These are phyloP conservation scores for Limnanthes douglasii DNA, from an alignment of 345 rosid species.

Conservation along the genomic window DNA sequence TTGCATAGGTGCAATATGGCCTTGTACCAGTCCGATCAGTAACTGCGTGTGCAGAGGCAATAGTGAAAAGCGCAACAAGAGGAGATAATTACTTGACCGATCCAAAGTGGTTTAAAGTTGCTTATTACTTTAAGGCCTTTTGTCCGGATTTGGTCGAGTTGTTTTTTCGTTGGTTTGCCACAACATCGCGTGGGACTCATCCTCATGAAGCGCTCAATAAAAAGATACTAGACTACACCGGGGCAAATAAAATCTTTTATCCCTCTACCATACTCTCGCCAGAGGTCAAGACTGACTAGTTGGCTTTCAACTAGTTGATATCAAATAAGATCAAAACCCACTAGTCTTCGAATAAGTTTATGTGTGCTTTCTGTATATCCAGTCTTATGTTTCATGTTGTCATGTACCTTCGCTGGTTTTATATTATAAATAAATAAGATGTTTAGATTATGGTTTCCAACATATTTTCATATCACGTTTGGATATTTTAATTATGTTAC, in stretches of 20 bases:
- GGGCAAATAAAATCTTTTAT: slow-evolving; percentile 17
- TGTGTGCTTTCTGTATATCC: background rate
- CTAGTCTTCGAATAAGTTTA: background rate
- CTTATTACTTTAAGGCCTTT: slow-evolving; percentile 27
- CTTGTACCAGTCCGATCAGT: slow-evolving; percentile 14
- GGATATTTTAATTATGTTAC: too few relatives aligned
- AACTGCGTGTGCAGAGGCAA: slow-evolving; percentile 21
- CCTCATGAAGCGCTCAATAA: slow-evolving; percentile 16
- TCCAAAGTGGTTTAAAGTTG: slow-evolving; percentile 33
- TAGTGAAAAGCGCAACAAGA: slow-evolving; percentile 34
- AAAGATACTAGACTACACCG: slow-evolving; percentile 23
- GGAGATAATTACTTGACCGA: slow-evolving; percentile 32
- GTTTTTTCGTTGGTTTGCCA: slow-evolving; percentile 8
- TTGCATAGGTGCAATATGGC: slow-evolving; percentile 22
- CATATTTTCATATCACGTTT: too few relatives aligned
- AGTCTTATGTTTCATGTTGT: too few relatives aligned
- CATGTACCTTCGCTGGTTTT: too few relatives aligned
- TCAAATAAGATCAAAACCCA: too few relatives aligned
- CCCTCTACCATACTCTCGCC: slow-evolving; percentile 16
- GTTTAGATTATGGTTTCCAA: too few relatives aligned
- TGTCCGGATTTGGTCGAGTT: slow-evolving; percentile 40
- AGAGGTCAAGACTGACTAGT: slow-evolving; percentile 15
- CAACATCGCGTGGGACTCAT: slow-evolving; percentile 5
- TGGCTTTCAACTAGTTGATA: slow-evolving; percentile 1
- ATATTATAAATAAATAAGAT: background rate